These are phyloP conservation scores for Clarireedia homoeocarpa DNA, from an alignment of 2,329 filamentous ascomycete species.

Conservation along the genomic window DNA sequence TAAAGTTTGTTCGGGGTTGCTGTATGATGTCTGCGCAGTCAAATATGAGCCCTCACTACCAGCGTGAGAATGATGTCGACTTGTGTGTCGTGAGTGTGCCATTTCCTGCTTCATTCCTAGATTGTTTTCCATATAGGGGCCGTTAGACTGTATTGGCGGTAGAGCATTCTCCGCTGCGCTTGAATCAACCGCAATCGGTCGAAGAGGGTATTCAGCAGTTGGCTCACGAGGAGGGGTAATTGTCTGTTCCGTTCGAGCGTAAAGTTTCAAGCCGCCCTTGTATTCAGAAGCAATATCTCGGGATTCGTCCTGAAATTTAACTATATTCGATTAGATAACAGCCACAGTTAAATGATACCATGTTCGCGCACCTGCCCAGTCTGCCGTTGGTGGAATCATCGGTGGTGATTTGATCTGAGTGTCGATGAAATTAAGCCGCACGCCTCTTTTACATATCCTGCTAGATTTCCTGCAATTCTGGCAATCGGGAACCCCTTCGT, in stretches of 20 bases:
- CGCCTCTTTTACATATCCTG: constrained; percentile 74
- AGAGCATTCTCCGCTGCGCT: constrained; percentile 21
- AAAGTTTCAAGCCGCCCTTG: constrained; percentile 66
- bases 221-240: constrained; percentile 26
- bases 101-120: constrained; percentile 21
- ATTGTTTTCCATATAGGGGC: constrained; percentile 21
- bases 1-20: constrained; percentile 23
- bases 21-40: constrained; percentile 32
- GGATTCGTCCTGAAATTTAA: constrained; percentile 84
- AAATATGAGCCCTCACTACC: constrained; percentile 27
- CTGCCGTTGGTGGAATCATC: constrained; percentile 50
- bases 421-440: constrained; percentile 88
- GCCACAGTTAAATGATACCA: not conserved
- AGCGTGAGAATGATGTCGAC: constrained; percentile 28
- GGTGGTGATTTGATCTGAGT: constrained; percentile 63
- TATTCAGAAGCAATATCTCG: constrained; percentile 87
- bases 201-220: constrained; percentile 20
- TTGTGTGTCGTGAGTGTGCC: constrained; percentile 21
- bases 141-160: constrained; percentile 25
- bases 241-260: constrained; percentile 47
- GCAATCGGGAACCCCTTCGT: constrained; percentile 39
- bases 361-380: constrained; percentile 49
- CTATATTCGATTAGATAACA: constrained; percentile 28
- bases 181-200: constrained; percentile 14
- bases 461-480: constrained; percentile 86